These are phyloP conservation scores for Tylopilus subfusipes DNA, from an alignment of 768 basidiomycete species.

Conservation along the genomic window DNA sequence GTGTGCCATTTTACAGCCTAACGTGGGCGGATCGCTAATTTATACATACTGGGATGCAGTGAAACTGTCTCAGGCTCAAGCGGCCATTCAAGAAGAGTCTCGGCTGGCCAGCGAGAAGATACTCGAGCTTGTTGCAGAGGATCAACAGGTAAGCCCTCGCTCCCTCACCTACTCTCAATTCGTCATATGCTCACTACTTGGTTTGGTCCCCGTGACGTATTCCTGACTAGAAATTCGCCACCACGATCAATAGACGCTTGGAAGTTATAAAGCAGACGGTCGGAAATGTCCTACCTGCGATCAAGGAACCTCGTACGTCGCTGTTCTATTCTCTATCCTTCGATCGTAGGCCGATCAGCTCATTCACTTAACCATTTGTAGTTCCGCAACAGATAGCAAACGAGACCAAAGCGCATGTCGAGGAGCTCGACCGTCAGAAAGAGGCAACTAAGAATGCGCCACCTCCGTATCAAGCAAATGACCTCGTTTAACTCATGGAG, in stretches of 20 bases:
- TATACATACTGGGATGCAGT: neutral
- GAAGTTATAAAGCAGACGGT: slow-evolving; percentile 11
- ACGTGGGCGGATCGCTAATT: too few relatives aligned
- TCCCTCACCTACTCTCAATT: too few relatives aligned
- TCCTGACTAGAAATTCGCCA: slow-evolving; percentile 12
- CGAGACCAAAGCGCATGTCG: slow-evolving; percentile 8
- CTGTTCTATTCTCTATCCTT: too few relatives aligned
- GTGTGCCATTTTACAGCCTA: neutral
- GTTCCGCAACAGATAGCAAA: slow-evolving; percentile 10
- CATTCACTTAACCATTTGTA: neutral
- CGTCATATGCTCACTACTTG: too few relatives aligned
- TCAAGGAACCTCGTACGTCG: neutral
- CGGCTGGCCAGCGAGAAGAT: slow-evolving; percentile 12
- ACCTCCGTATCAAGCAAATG: slow-evolving; percentile 8
- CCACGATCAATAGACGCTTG: slow-evolving; percentile 11
- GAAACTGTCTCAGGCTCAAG: slow-evolving; percentile 12
- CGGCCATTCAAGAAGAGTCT: slow-evolving; percentile 15
- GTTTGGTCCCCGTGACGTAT: too few relatives aligned
- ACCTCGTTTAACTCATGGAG: neutral
- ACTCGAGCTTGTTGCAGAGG: slow-evolving; percentile 12
- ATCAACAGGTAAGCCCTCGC: slow-evolving; percentile 8
- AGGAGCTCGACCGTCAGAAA: slow-evolving; percentile 8
- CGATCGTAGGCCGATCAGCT: too few relatives aligned
- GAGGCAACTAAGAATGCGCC: neutral
- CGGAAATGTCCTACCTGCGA: slow-evolving; percentile 10